phyloP scores from a whole-genome alignment of 208 protist species.

The Leishmania tropica region DNA sequence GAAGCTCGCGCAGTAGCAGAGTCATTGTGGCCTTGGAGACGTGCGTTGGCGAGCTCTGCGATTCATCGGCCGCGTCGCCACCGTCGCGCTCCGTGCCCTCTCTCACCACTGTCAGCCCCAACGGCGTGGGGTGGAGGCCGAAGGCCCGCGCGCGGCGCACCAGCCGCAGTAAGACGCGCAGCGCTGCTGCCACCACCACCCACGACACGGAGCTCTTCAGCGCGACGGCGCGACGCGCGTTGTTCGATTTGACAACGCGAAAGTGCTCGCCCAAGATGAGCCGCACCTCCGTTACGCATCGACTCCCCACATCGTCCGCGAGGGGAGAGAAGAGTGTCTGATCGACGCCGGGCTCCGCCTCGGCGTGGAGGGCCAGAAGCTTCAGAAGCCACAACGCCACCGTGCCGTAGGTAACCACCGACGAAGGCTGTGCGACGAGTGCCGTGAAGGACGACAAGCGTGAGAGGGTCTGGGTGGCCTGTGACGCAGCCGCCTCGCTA shows the following conservation, averaged over 20 bases:
- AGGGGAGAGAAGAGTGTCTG: slow-evolving; percentile 75
- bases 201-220: slow-evolving; percentile 56
- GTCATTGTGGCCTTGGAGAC: slow-evolving; percentile 27
- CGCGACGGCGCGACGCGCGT: slow-evolving; percentile 64
- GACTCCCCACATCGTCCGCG: slow-evolving; percentile 76
- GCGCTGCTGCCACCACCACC: slow-evolving; percentile 48
- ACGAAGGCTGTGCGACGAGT: slow-evolving; percentile 18
- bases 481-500: not conserved
- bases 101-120: slow-evolving; percentile 32
- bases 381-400: slow-evolving; percentile 64
- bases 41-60: not conserved
- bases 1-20: slow-evolving; percentile 33
- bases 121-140: slow-evolving; percentile 67
- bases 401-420: slow-evolving; percentile 34
- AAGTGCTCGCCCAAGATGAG: slow-evolving; percentile 69
- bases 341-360: slow-evolving; percentile 30
- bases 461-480: slow-evolving; percentile 3
- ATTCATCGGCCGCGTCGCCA: slow-evolving; percentile 4
- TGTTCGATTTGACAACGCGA: slow-evolving; percentile 64
- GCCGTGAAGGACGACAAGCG: slow-evolving; percentile 18
- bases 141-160: slow-evolving; percentile 69
- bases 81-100: slow-evolving; percentile 7
- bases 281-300: slow-evolving; percentile 69
- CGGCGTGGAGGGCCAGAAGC: slow-evolving; percentile 64
- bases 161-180: slow-evolving; percentile 76